phyloP scores from a whole-genome alignment of 495 filamentous ascomycete species.

The Tuber indicum region DNA sequence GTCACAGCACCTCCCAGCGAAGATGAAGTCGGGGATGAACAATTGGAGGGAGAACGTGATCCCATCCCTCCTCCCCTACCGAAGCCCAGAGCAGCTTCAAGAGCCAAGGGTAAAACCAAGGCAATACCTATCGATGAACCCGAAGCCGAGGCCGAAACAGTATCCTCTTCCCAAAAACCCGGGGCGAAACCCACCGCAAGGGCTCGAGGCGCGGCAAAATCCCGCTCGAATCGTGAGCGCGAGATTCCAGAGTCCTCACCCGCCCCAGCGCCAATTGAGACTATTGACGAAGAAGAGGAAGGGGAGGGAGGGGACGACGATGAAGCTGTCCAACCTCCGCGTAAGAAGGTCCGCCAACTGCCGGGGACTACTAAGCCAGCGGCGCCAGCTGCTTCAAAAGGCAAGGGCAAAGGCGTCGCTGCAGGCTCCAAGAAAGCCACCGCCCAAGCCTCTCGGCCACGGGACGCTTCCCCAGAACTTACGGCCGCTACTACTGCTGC shows the following conservation, averaged over 20 bases:
- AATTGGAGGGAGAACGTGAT: slow-evolving; percentile 26
- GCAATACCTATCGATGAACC: slow-evolving; percentile 23
- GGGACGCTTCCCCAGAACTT: slow-evolving; percentile 1
- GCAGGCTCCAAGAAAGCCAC: slow-evolving; percentile 17
- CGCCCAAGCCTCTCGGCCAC: neutral
- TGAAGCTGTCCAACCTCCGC: slow-evolving; percentile 15
- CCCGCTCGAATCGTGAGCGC: neutral
- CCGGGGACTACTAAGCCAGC: slow-evolving; percentile 11
- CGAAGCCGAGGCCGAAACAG: slow-evolving; percentile 36
- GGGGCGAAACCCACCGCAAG: slow-evolving; percentile 16
- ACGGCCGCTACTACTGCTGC: neutral
- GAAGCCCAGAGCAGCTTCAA: slow-evolving; percentile 9
- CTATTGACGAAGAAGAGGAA: slow-evolving; percentile 26
- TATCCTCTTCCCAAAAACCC: slow-evolving; percentile 30
- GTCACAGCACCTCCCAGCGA: slow-evolving; percentile 16
- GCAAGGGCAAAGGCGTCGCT: slow-evolving; percentile 39
- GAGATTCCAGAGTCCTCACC: slow-evolving; percentile 3
- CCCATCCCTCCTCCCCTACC: slow-evolving; percentile 14
- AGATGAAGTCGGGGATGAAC: slow-evolving; percentile 40
- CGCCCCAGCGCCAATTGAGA: slow-evolving; percentile 1
- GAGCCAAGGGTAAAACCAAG: slow-evolving; percentile 32
- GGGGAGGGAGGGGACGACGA: slow-evolving; percentile 10
- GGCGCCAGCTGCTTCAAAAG: slow-evolving; percentile 24
- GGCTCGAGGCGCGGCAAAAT: slow-evolving; percentile 12
- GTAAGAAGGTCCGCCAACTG: slow-evolving; percentile 18